phyloP scores from a whole-genome alignment of 352 stramenopile species.

The Globisporangium ultimum region DNA sequence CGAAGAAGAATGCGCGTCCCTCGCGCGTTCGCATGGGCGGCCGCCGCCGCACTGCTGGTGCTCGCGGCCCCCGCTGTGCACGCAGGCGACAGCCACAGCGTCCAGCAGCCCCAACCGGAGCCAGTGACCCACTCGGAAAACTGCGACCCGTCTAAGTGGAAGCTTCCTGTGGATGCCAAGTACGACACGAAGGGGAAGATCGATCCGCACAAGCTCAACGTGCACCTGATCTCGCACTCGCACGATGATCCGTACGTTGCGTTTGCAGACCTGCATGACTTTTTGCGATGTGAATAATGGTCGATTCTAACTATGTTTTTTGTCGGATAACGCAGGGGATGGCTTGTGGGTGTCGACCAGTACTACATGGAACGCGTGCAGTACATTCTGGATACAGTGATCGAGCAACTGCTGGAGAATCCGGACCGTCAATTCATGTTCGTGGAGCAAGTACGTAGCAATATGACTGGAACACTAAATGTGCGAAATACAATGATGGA shows the following conservation, averaged over 20 bases:
- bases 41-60: conserved; percentile 8
- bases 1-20: conserved; percentile 12
- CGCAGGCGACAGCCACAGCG: conserved; percentile 15
- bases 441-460: conserved; percentile 72
- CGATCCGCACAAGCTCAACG: conserved; percentile 84
- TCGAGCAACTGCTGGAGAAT: conserved; percentile 86
- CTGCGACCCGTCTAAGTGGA: conserved; percentile 71
- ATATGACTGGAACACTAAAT: background rate
- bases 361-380: conserved; percentile 94
- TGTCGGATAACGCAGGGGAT: conserved; percentile 47
- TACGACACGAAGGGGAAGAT: conserved; percentile 65
- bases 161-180: conserved; percentile 46
- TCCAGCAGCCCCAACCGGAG: background rate
- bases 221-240: conserved; percentile 96
- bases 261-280: background rate
- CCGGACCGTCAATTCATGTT: conserved; percentile 93
- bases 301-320: background rate
- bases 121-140: background rate
- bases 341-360: conserved; percentile 97
- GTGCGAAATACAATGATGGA: background rate
- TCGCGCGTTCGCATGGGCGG: conserved; percentile 7
- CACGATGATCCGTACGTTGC: conserved; percentile 89
- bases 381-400: conserved; percentile 94
- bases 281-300: background rate
- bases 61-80: conserved; percentile 5